Evolutionary conservation across 2,329 filamentous ascomycete species (phyloP).

Genomic region (Fusarium fracticaudum): DNA sequence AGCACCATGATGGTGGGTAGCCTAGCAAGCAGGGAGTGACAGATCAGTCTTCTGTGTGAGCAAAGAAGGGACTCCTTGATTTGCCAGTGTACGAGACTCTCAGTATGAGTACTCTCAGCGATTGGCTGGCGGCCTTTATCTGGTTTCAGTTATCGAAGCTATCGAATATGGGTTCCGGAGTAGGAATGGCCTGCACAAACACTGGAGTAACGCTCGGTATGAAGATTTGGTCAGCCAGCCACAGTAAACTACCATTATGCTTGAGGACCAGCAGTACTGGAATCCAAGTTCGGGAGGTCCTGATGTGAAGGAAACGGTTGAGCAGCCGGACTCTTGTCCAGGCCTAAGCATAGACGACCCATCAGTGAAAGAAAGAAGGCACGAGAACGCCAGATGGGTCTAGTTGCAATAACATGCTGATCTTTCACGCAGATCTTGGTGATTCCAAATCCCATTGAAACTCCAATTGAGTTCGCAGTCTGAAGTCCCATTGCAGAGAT

Average conservation of each 20-base stretch:
- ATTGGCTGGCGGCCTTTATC: neutral
- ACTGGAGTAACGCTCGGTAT: conserved; percentile 11
- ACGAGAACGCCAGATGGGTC: neutral
- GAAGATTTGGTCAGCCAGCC: conserved; percentile 24
- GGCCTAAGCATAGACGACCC: neutral
- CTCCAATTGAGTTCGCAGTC: neutral
- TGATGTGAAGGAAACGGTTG: neutral
- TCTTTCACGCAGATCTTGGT: neutral
- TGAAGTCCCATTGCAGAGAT: neutral
- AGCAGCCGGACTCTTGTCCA: neutral
- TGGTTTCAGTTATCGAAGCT: neutral
- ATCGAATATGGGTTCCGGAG: conserved; percentile 20
- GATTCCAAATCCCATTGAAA: neutral
- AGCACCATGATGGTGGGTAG: neutral
- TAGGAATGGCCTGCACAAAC: conserved; percentile 17
- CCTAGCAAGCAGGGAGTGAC: neutral
- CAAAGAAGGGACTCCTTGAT: neutral
- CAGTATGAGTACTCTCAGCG: neutral
- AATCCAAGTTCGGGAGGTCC: neutral
- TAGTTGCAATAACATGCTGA: neutral
- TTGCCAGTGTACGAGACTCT: neutral
- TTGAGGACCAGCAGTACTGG: neutral
- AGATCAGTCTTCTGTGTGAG: neutral
- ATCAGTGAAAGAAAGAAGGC: neutral
- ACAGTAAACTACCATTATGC: conserved; percentile 20